Base-by-base conservation (phyloP, 108 stramenopile species). In the Pseudonitzschia delicatissima region DNA sequence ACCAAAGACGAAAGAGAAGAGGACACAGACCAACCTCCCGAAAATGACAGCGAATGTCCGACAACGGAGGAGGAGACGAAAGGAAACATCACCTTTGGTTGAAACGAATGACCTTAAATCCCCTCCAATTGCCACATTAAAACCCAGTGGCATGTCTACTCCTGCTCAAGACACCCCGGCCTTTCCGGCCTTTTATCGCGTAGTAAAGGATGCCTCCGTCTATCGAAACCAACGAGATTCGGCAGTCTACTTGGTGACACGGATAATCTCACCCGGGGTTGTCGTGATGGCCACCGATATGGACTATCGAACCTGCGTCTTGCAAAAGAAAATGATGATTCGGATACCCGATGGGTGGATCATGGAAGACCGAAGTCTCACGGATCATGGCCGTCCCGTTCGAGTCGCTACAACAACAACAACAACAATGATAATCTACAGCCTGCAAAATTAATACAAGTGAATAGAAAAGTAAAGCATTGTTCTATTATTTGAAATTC, bases 141-240 rank as follows among this genome's bases (percentile, higher is more conserved):
- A 45, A 29, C 36, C 17, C 23, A 25, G 4, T 50, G 20, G 39
- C 44, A 35, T 28, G 15, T 20, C 51, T 51, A 12, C 5, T 47
- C 47, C 15, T 63, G 36, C 20, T 21, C 21, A 45, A 15, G 59
- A 67, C 52, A 33, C 39, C 44, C 69, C 13, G n/a, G 66, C 65
- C 15, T 76, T 78, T 63, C 77, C 77, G 20, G 77, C 77, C n/a
- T 69, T 78, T 58, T 78, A 78, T 57, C 62, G 72, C 5, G 72
- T 68, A 2, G 55, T 65, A 8, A 25, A 64, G 45, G 67, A 65
- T 45, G 53, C 67, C 40, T 25, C 59, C 27, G 76, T 77, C n/a
- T 77, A 65, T 32, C 49, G 62, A 33, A 51, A 77, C 39, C 53
- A 45, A 5, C 4, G 5, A n/a, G 69, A 59, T 11, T 29, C 34